phyloP scores from a whole-genome alignment of 1,284 basidiomycete genomes.

The Inonotus hispidus region DNA sequence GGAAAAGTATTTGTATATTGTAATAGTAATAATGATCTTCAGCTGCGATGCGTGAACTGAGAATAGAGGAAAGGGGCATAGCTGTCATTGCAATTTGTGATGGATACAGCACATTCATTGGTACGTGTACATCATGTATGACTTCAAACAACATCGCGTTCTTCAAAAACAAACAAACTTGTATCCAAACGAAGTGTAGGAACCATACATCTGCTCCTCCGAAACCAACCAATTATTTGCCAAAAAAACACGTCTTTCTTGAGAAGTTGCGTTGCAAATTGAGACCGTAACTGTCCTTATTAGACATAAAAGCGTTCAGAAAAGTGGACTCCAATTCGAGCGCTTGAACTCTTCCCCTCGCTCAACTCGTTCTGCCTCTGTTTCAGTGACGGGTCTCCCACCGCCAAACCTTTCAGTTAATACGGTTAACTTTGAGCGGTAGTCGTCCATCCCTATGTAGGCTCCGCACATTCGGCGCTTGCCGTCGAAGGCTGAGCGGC shows the following conservation, averaged over 20 bases:
- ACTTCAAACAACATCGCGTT: too few species aligned
- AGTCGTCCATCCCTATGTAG: constrained; percentile 91
- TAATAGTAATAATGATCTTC: not conserved
- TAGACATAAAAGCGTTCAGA: too few species aligned
- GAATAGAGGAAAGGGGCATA: not conserved
- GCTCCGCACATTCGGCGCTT: constrained; percentile 92
- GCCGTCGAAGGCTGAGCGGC: constrained; percentile 85
- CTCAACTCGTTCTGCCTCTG: constrained; percentile 17
- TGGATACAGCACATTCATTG: not conserved
- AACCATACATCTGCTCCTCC: too few species aligned
- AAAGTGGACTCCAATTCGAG: constrained; percentile 15
- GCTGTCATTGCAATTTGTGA: not conserved
- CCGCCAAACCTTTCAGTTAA: constrained; percentile 52
- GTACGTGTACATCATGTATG: too few species aligned
- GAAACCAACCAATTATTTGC: too few species aligned
- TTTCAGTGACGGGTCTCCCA: constrained; percentile 18
- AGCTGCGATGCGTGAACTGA: not conserved
- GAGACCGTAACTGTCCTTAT: too few species aligned
- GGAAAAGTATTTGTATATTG: constrained; percentile 11
- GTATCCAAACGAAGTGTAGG: too few species aligned
- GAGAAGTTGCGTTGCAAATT: too few species aligned
- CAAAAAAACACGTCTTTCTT: too few species aligned
- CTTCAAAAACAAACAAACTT: too few species aligned
- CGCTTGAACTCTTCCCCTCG: not conserved
- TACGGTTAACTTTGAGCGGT: constrained; percentile 69